Conservation (phyloP, 2,329 filamentous ascomycete genomes). For the Ascochyta koolunga region DNA sequence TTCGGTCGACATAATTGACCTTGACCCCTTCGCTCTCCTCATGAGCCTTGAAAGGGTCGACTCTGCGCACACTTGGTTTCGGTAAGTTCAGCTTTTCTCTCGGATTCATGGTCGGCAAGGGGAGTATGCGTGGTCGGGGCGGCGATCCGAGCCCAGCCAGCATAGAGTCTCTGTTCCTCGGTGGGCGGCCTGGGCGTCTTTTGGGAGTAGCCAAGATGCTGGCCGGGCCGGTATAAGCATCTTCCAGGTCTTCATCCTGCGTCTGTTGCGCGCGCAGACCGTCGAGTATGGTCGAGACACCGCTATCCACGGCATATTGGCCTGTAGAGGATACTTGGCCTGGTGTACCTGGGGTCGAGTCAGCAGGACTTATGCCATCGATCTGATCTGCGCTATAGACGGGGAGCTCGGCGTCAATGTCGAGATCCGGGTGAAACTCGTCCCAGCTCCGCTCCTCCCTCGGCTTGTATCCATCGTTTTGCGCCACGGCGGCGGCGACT, state of each 20-base stretch:
- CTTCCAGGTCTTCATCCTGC: slow-evolving; percentile 30
- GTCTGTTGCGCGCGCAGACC: slow-evolving; percentile 43
- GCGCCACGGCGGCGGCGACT: slow-evolving; percentile 83
- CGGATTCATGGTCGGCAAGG: slow-evolving; percentile 78
- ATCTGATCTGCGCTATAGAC: slow-evolving; percentile 84
- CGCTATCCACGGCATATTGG: slow-evolving; percentile 44
- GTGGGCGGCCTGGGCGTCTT: slow-evolving; percentile 68
- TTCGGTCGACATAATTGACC: slow-evolving; percentile 90
- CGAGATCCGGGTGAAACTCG: slow-evolving; percentile 94
- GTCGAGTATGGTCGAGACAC: slow-evolving; percentile 43
- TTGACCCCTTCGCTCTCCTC: slow-evolving; percentile 86
- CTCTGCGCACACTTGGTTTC: slow-evolving; percentile 74
- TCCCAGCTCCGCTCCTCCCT: slow-evolving; percentile 97
- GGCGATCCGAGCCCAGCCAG: slow-evolving; percentile 65
- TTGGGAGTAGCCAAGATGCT: slow-evolving; percentile 49
- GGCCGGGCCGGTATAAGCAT: slow-evolving; percentile 1
- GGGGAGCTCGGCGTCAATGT: slow-evolving; percentile 81
- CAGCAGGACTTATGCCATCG: slow-evolving; percentile 67
- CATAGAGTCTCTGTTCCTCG: slow-evolving; percentile 67
- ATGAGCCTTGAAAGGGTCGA: slow-evolving; percentile 78
- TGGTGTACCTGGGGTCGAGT: slow-evolving; percentile 56
- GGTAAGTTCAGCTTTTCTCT: slow-evolving; percentile 82
- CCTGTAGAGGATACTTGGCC: slow-evolving; percentile 31
- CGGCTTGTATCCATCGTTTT: slow-evolving; percentile 96
- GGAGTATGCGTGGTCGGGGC: slow-evolving; percentile 69